phyloP scores from a whole-genome alignment of 768 basidiomycete species.

The Rhizopogon roseolus region DNA sequence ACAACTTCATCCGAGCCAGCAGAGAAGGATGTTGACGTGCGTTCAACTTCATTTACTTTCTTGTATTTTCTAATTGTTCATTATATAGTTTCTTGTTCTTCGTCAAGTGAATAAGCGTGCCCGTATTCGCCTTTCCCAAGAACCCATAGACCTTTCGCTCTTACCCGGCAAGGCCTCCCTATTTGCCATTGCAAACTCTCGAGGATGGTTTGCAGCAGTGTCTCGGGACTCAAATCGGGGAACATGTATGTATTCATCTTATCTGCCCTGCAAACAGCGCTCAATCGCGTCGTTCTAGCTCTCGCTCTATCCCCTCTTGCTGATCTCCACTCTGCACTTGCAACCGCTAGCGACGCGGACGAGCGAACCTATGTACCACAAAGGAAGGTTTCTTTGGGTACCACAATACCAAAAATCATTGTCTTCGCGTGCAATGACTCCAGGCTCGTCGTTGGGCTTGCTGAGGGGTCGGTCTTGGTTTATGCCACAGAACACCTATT shows the following conservation, averaged over 20 bases:
- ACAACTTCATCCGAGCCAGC: slow-evolving; percentile 16
- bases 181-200: slow-evolving; percentile 54
- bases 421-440: slow-evolving; percentile 57
- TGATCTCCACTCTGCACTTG: slow-evolving; percentile 53
- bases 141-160: slow-evolving; percentile 38
- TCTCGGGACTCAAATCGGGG: slow-evolving; percentile 28
- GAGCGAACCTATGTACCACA: slow-evolving; percentile 46
- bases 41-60: slow-evolving; percentile 1
- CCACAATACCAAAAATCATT: slow-evolving; percentile 47
- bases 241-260: slow-evolving; percentile 29
- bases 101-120: slow-evolving; percentile 52
- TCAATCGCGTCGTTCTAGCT: slow-evolving; percentile 30
- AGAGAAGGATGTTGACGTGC: slow-evolving; percentile 28
- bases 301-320: slow-evolving; percentile 57
- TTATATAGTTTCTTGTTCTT: slow-evolving; percentile 32
- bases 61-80: slow-evolving; percentile 5
- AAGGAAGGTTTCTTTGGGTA: slow-evolving; percentile 40
- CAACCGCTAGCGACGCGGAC: slow-evolving; percentile 32
- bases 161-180: slow-evolving; percentile 43
- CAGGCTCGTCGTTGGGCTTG: slow-evolving; percentile 53
- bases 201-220: slow-evolving; percentile 70
- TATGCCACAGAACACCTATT: slow-evolving; percentile 55
- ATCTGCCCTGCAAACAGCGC: not conserved
- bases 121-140: slow-evolving; percentile 57
- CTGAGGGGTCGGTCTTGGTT: slow-evolving; percentile 53